Conservation (phyloP, 2,329 filamentous ascomycete genomes). For the Sarocladium strictum region DNA sequence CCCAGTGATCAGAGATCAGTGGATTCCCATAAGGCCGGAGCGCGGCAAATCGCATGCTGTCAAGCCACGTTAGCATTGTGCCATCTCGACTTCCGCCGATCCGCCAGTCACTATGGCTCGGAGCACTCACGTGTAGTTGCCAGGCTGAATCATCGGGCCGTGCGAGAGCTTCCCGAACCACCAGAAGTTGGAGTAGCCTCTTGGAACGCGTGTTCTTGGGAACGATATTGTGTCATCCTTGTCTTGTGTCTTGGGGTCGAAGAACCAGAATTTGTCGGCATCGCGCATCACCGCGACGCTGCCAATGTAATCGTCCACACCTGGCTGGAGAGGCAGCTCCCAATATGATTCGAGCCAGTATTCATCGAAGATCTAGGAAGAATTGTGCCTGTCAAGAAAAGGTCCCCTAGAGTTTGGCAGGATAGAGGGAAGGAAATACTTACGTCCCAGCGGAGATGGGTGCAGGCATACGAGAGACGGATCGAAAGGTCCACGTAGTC, state of each 20-base stretch:
- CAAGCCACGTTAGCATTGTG: neutral
- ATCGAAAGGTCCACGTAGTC: slow-evolving; percentile 25
- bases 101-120: too few relatives aligned
- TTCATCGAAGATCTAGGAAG: slow-evolving; percentile 29
- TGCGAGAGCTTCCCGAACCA: slow-evolving; percentile 38
- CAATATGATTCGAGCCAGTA: slow-evolving; percentile 33
- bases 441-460: slow-evolving; percentile 30
- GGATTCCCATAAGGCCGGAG: slow-evolving; percentile 36
- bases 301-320: slow-evolving; percentile 34
- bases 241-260: slow-evolving; percentile 28
- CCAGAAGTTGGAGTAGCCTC: slow-evolving; percentile 29
- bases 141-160: slow-evolving; percentile 32
- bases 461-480: slow-evolving; percentile 25
- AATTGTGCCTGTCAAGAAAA: too few relatives aligned
- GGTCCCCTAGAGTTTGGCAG: too few relatives aligned
- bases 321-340: slow-evolving; percentile 34
- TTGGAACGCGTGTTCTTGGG: slow-evolving; percentile 26
- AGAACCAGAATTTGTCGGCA: slow-evolving; percentile 25
- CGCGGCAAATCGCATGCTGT: slow-evolving; percentile 35
- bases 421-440: slow-evolving; percentile 10
- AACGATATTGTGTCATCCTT: slow-evolving; percentile 33
- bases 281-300: slow-evolving; percentile 33
- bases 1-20: slow-evolving; percentile 34
- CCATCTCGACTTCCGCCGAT: too few relatives aligned
- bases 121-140: slow-evolving; percentile 32